Base-by-base conservation (phyloP, 805 yeast species). In the Wickerhamiella sergipiensis region DNA sequence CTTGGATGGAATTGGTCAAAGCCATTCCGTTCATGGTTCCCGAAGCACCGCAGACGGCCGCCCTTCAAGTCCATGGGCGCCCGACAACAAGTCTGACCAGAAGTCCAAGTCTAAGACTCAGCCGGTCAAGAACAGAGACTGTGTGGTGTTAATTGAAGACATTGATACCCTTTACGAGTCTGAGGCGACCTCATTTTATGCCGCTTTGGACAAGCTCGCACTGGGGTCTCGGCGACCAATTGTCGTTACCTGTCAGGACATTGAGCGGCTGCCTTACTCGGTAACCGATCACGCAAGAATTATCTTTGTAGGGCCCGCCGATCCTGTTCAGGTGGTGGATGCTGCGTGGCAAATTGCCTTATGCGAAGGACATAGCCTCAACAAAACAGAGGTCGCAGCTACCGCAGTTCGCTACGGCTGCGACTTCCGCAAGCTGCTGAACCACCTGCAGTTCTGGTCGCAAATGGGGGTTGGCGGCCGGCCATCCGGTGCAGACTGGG, bases 81-180 rank as follows among this genome's bases (percentile, higher is more conserved):
- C 58, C 50, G 7, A 42, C 42, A 19, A 46, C 31, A 13, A 49
- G 50, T 12, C 38, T 22, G 50, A 57, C 47, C 57, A 2, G 23
- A 38, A 9, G 33, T 9, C 33, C 15, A 33, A 33, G 31, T 24
- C 31, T 36, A n/a, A n/a, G n/a, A 39, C 46, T 9, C 26, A n/a
- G n/a, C 5, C 42, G 4, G 12, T 10, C 21, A 45, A 45, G 8
- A 75, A 74, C 48, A 79, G 74, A 53, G 73, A 78, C 52, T 88
- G 90, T 7, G 68, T 87, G 6, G 80, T 92, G 3, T 65, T 92
- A 33, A 71, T 90, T 52, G 95, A 89, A 58, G 96, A 90, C 59
- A 89, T 85, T 42, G 95, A 90, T 62, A 70, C 85, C 10, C 63
- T 89, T 18, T 86, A 83, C 59, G 86, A 79, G 50, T 78, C 75